Evolutionary conservation across 2,329 filamentous ascomycete species (phyloP).

Genomic region (Penicillium sumatraense): DNA sequence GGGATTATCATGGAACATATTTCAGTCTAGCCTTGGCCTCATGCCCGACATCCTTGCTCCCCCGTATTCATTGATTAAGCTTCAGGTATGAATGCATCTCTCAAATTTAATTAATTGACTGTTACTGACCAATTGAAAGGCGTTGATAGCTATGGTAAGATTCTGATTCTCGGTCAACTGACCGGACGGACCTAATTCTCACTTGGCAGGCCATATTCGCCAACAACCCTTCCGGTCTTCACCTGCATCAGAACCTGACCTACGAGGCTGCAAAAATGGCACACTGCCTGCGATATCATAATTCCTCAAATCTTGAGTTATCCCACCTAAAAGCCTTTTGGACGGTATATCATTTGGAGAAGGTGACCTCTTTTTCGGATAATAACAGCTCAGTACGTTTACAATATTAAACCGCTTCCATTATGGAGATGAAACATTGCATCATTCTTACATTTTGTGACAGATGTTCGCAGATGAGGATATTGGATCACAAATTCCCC

Average conservation of each 20-base stretch:
- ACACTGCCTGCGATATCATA: slow-evolving; percentile 29
- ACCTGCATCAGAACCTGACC: slow-evolving; percentile 38
- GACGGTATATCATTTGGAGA: slow-evolving; percentile 48
- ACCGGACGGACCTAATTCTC: neutral
- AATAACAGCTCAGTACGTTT: slow-evolving; percentile 40
- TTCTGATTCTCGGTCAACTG: neutral
- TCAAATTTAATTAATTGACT: no score
- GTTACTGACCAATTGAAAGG: neutral
- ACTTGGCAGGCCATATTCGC: slow-evolving; percentile 42
- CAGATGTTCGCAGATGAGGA: neutral
- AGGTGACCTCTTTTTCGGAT: slow-evolving; percentile 37
- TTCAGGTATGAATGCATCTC: no score
- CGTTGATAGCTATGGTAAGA: neutral
- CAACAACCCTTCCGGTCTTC: slow-evolving; percentile 38
- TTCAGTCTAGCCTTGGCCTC: slow-evolving; percentile 41
- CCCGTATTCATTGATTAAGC: slow-evolving; percentile 25
- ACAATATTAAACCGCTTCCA: no score
- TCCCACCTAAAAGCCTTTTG: slow-evolving; percentile 40
- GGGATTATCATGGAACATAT: slow-evolving; percentile 47
- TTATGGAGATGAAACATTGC: no score
- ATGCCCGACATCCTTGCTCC: slow-evolving; percentile 40
- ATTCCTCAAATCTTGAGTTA: slow-evolving; percentile 4
- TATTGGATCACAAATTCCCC: slow-evolving; percentile 28
- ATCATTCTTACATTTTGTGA: no score
- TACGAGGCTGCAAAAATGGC: slow-evolving; percentile 43